phyloP scores from a whole-genome alignment of 139 green algal genomes.

The Chlorella sorokiniana region DNA sequence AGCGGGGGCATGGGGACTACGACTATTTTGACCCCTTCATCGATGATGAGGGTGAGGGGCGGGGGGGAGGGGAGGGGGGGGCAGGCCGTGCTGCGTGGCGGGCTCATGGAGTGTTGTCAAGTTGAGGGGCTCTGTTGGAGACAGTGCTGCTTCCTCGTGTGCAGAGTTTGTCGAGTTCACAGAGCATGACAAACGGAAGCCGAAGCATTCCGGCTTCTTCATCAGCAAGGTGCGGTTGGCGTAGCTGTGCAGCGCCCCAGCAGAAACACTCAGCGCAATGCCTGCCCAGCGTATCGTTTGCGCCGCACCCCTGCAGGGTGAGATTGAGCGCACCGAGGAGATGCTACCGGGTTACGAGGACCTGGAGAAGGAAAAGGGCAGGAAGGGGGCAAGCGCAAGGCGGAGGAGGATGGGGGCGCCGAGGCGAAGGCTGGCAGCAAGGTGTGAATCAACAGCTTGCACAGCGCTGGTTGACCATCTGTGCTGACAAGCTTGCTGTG shows the following conservation, averaged over 20 bases:
- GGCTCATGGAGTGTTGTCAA: background rate
- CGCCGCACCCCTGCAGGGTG: constrained; percentile 39
- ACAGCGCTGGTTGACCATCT: background rate
- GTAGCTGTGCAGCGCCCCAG: too few species aligned
- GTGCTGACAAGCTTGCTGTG: background rate
- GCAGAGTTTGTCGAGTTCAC: constrained; percentile 48
- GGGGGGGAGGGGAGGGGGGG: background rate
- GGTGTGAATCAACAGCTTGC: background rate
- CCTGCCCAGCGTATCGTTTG: too few species aligned
- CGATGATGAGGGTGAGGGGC: constrained; percentile 29
- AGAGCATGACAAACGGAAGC: constrained; percentile 35
- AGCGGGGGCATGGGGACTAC: constrained; percentile 1
- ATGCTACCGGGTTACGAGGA: constrained; percentile 28
- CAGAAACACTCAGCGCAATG: too few species aligned
- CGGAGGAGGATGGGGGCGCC: background rate
- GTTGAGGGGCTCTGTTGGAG: too few species aligned
- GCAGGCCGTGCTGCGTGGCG: background rate
- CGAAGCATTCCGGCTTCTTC: constrained; percentile 57
- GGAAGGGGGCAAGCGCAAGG: constrained; percentile 8
- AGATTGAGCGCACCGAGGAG: constrained; percentile 42
- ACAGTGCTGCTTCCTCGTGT: background rate
- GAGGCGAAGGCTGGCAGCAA: background rate
- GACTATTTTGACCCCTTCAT: constrained; percentile 44
- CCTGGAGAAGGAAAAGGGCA: constrained; percentile 2
- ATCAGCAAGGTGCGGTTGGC: constrained; percentile 41